Percentiles rank a stretch among this genome's conserved stretches.
Conservation (phyloP, 768 basidiomycete genomes). For the Termitomyces eurrhizus region DNA sequence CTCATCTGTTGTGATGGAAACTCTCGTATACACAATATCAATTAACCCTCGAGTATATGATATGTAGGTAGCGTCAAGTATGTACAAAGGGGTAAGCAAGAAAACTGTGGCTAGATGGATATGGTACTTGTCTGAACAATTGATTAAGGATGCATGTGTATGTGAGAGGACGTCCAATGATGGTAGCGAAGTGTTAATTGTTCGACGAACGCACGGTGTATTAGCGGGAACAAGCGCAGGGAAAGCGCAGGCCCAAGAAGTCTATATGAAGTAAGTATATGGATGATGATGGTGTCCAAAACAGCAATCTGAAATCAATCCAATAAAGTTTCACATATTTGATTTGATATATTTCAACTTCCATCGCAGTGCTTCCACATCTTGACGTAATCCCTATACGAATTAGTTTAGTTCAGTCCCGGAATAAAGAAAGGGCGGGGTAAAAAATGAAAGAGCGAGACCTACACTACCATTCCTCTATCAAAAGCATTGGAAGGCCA, state of each 20-base stretch:
- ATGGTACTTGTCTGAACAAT: neutral
- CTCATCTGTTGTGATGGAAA: neutral
- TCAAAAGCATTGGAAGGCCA: slow-evolving; percentile 65
- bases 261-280: neutral
- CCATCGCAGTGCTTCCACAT: slow-evolving; percentile 52
- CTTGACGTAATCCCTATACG: slow-evolving; percentile 46
- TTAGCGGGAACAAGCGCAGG: neutral
- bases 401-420: neutral
- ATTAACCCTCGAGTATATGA: neutral
- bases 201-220: neutral
- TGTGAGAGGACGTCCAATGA: neutral
- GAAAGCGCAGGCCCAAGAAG: neutral
- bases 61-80: neutral
- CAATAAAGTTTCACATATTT: neutral
- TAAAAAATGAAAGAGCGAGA: slow-evolving; percentile 11
- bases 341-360: neutral
- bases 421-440: neutral
- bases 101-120: neutral
- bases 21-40: neutral
- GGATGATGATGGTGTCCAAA: neutral
- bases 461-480: slow-evolving; percentile 69
- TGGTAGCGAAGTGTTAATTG: neutral
- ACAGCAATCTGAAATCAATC: neutral
- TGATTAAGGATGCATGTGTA: neutral
- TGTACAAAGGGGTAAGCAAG: neutral